Conservation (phyloP, 2,329 filamentous ascomycete species). For the Pseudogymnoascus verrucosus region DNA sequence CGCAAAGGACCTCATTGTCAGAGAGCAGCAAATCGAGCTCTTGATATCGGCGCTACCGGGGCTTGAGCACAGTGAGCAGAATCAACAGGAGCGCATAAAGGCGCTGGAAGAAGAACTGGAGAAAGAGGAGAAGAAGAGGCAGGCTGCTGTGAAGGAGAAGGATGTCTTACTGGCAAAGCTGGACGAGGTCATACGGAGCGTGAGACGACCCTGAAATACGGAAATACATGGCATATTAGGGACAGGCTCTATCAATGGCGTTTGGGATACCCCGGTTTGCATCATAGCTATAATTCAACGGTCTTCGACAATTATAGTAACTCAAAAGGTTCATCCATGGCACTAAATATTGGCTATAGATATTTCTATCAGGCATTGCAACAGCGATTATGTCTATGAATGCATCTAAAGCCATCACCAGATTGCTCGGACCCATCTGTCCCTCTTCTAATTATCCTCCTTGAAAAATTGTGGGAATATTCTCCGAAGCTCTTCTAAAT, state of each 20-base stretch:
- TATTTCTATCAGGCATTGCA: neutral
- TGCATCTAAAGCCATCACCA: neutral
- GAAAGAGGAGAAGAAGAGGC: slow-evolving; percentile 52
- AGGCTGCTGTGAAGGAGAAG: slow-evolving; percentile 56
- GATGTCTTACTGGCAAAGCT: slow-evolving; percentile 52
- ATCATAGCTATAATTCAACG: neutral
- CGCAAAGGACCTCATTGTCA: slow-evolving; percentile 66
- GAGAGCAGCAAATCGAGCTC: slow-evolving; percentile 76
- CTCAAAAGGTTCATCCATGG: neutral
- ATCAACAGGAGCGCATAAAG: slow-evolving; percentile 61
- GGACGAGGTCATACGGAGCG: slow-evolving; percentile 52
- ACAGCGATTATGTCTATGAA: neutral
- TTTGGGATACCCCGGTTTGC: slow-evolving; percentile 9
- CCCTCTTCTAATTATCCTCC: slow-evolving; percentile 11
- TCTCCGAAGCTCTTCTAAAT: slow-evolving; percentile 65
- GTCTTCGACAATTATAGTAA: neutral
- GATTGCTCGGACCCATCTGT: neutral
- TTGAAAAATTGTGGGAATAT: slow-evolving; percentile 86
- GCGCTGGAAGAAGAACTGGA: slow-evolving; percentile 59
- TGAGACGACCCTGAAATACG: slow-evolving; percentile 45
- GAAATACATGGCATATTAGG: too few species aligned
- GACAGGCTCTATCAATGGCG: neutral
- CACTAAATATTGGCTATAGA: neutral
- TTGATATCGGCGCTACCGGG: slow-evolving; percentile 70
- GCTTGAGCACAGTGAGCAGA: slow-evolving; percentile 67